Conservation (phyloP, 352 stramenopile genomes). For the Pythium biforme region DNA sequence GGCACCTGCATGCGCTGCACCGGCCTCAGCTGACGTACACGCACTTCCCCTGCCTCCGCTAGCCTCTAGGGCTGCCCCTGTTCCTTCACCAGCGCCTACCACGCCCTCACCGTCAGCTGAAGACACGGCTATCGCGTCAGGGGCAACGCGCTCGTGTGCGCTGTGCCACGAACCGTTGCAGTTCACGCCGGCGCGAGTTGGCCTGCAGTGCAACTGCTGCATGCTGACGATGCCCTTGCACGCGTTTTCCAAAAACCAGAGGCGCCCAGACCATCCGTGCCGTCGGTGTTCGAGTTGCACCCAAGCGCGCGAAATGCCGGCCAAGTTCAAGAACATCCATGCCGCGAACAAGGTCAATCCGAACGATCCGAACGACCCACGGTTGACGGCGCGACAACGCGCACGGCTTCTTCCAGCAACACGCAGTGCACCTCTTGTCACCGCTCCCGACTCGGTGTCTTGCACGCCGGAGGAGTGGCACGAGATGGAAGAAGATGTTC, state of each 20-base stretch:
- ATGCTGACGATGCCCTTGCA: background rate
- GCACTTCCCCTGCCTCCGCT: too few relatives aligned
- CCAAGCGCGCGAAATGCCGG: background rate
- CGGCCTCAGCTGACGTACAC: too few relatives aligned
- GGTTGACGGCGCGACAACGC: background rate
- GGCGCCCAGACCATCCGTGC: background rate
- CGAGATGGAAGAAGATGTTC: slow-evolving; percentile 19
- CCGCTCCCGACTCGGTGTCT: too few relatives aligned
- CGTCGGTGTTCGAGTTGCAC: slow-evolving; percentile 3
- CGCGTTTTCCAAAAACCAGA: slow-evolving; percentile 13
- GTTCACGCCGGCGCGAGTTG: background rate
- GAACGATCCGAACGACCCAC: background rate
- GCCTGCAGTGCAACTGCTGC: slow-evolving; percentile 13
- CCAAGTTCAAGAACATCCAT: slow-evolving; percentile 10
- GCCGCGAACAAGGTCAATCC: background rate
- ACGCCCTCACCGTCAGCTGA: background rate
- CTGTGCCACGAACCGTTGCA: background rate
- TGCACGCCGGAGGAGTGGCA: background rate
- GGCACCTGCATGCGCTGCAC: too few relatives aligned
- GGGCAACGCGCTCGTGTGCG: background rate
- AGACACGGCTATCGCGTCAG: too few relatives aligned
- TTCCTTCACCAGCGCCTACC: background rate
- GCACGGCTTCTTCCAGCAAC: background rate
- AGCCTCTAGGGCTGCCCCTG: too few relatives aligned
- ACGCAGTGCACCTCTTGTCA: too few relatives aligned